Base-by-base conservation (phyloP, 768 basidiomycete species). In the Pleurotus tuoliensis region DNA sequence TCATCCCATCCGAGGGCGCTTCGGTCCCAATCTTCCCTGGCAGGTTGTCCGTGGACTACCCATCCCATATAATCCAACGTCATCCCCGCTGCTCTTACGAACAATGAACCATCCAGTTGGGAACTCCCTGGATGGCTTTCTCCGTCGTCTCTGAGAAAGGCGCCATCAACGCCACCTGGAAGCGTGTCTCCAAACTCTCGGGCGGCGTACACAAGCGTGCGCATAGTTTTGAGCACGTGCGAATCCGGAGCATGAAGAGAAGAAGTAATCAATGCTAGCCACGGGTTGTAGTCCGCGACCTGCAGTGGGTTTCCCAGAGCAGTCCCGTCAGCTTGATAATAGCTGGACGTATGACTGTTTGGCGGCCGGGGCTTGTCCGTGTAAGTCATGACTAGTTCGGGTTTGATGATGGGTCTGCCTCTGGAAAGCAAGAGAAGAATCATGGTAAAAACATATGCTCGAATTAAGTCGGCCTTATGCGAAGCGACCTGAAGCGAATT, bases 1-100 rank as follows among this genome's bases (percentile, higher is more conserved):
- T 76, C 82, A 56, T 84, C 81, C 82, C 83, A 85, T 0, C 82
- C 83, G 40, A 84, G 67, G 3, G 75, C 82, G 64, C 79, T 82
- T 25, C 75, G 58, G 66, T 85, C 83, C 85, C 85, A 86, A 34
- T 62, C 56, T 1, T 62, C 41, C 15, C 79, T 76, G 40, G 68
- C 74, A 41, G 67, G 58, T 64, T 85, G 76, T 3, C 83, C 83
- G 67, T 78, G 69, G 6, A 71, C 64, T 1, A 79, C 76, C 84
- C 83, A 86, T 0, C 84, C 82, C 60, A 84, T 66, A 11, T 69
- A 76, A 47, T 83, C 71, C 77, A 82, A 75, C 67, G 83, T 59
- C 30, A 82, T 72, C 0, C 83, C 83, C 5, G 82, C 84, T 13
- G 82, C 77, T 41, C 83, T 69, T 4, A 81, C 74, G 61, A 86